Conservation (phyloP, 805 yeast species). For the Candida nanaspora region DNA sequence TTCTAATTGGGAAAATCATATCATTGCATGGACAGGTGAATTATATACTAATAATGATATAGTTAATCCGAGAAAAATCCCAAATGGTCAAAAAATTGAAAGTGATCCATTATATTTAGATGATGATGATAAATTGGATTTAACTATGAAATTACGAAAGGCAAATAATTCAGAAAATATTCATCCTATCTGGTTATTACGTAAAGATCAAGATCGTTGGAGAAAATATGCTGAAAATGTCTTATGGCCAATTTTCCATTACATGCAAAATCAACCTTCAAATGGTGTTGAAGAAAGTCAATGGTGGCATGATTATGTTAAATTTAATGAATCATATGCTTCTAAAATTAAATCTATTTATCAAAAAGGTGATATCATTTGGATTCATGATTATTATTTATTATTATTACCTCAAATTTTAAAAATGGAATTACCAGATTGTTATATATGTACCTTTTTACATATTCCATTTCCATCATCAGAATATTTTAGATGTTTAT, state of each 20-base stretch:
- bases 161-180: slow-evolving; percentile 44
- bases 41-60: slow-evolving; percentile 29
- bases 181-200: slow-evolving; percentile 85
- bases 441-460: slow-evolving; percentile 68
- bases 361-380: slow-evolving; percentile 81
- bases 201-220: slow-evolving; percentile 79
- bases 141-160: slow-evolving; percentile 40
- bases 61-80: slow-evolving; percentile 16
- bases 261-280: slow-evolving; percentile 71
- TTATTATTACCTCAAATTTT: slow-evolving; percentile 76
- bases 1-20: slow-evolving; percentile 79
- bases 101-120: slow-evolving; percentile 59
- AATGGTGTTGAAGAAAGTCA: slow-evolving; percentile 67
- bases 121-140: slow-evolving; percentile 43
- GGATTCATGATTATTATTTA: slow-evolving; percentile 89
- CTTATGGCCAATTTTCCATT: slow-evolving; percentile 93
- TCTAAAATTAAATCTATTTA: slow-evolving; percentile 67
- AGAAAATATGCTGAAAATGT: slow-evolving; percentile 83
- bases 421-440: slow-evolving; percentile 68
- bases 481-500: slow-evolving; percentile 85
- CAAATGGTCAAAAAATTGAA: slow-evolving; percentile 22
- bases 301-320: slow-evolving; percentile 84
- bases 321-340: slow-evolving; percentile 85
- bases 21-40: slow-evolving; percentile 96
- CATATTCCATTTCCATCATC: slow-evolving; percentile 95